Evolutionary conservation across 257 asterid species (phyloP), one percentile per base, ranked within the genome.

Genomic region (Solanum virginianum): DNA sequence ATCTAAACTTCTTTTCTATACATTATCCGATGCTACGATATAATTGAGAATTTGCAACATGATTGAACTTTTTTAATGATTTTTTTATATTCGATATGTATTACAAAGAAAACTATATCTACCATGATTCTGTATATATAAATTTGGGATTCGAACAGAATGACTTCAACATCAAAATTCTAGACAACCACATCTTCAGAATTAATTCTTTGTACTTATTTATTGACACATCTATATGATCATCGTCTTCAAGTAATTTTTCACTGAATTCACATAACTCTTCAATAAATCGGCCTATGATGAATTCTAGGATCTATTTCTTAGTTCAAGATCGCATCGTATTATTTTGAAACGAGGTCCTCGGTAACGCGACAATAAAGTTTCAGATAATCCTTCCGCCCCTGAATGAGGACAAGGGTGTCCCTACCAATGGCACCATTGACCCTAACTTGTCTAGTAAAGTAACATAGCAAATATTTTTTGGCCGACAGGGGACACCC

Each of bases 401-500:
- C 54, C 15, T 4, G 0, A 2, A 10, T 18, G 32, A 20, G 32
- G 65, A 84, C 66, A 43, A 75, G 77, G 80, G 71, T 41, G 51
- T 71, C 45, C 49, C 84, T 60, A 51, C 87, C 45, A 14, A 85
- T 24, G 17, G 70, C 54, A 69, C 84, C 49, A 83, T n/a, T 55
- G 62, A 29, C 56, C 84, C 85, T 24, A 83, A 68, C 43, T 22
- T 81, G 74, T 85, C 90, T 65, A 65, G 87, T 80, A 89, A 89
- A 55, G 81, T 51, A 62, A 6, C 75, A 2, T n/a, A 59, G 86
- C 87, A 32, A 83, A 39, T 72, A 75, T 63, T 16, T 66, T 81
- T 85, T 74, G 20, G n/a, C 85, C 89, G 81, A 75, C 81, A 22
- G 29, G 32, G 9, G 87, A 69, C 93, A 91, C 69, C 75, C 84